Evolutionary conservation across 148 eudicot genomes (phyloP), one percentile per base, ranked within the genome.

Genomic region (Chenopodium berlandieri): DNA sequence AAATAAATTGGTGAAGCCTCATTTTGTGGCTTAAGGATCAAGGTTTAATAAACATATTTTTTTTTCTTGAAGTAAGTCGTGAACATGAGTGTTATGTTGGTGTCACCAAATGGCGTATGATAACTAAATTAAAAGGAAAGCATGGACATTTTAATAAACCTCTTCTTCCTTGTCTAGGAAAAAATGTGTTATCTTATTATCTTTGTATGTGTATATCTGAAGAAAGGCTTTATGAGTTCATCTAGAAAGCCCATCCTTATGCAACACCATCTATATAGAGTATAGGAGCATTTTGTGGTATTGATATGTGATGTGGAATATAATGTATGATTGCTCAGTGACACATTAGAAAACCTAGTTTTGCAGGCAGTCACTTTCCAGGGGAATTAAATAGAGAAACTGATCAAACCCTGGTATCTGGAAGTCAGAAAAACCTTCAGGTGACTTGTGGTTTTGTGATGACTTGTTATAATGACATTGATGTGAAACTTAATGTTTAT

Each of bases 361-460:
- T 85, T 83, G 88, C 91, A 90, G 92, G 85, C 80, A 80, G 80
- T 73, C 71, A 71, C 78, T 75, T 80, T 66, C 75, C 83, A 64
- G 74, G 73, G 67, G 87, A 63, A 75, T 79, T 82, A 68, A 52
- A 63, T 66, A 75, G 78, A 77, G 89, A 90, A 82, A 85, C 80
- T 73, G 85, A 91, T 90, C 85, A 73, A 83, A 88, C 94, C 73
- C 72, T 80, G 65, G 75, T 78, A 47, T 78, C 86, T 58, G 78
- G 80, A 62, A 80, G 82, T 84, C 88, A 84, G 85, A 85, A 89
- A 78, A 81, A 85, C 70, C 82, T 83, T 86, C 86, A 89, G 94
- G 92, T 89, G 84, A 87, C 86, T 83, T 84, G 84, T 85, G 80
- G 88, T 85, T 48, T 79, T 77, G 89, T 81, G 79, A 62, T 87